Base-by-base conservation (phyloP, 2,329 filamentous ascomycete species). In the Ramularia collo-cygni region DNA sequence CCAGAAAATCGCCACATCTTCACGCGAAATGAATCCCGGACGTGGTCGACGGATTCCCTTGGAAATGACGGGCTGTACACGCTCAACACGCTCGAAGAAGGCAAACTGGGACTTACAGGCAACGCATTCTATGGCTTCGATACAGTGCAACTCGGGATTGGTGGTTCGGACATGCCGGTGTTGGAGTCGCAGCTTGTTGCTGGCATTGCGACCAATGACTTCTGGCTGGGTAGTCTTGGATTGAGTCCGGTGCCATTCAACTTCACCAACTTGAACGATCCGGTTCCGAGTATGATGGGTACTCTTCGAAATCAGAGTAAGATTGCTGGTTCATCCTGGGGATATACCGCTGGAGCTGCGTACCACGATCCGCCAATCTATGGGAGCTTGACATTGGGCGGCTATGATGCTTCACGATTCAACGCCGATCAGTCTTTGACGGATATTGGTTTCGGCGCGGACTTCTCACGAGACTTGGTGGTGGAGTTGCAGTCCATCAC, bases 301-400 rank as follows among this genome's bases (percentile, higher is more conserved):
- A 54, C 43, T 8, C 39, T 67, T 16, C 53, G 57, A 19, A 39
- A 50, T n/a, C 28, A 18, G 4, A 50, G 52, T 17, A 49, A 52
- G 3, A 65, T 66, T 27, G 58, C 62, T 1, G 64, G 62, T 35
- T 38, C 54, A 5, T 64, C 60, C 0, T 68, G 56, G 56, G 62
- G 53, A 4, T 68, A 67, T 41, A 66, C 63, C 3, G 65, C 65
- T n/a, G 64, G 64, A 8, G 58, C 63, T 5, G 27, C 35, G 3
- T 59, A 50, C 31, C 41, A 51, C 16, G 28, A 44, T 32, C 9
- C 42, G 14, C 35, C 29, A 2, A 48, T 41, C 8, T 50, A 37
- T 38, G 45, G 10, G n/a, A 42, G 36, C 34, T 49, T 67, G 6
- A 61, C 61, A 1, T 36, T 68, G 3, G 64, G 64, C 35, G 65